Evolutionary conservation across 371 early-diverging fungal species (phyloP), one percentile per base, ranked within the genome.

Genomic region (Smittium culicis): DNA sequence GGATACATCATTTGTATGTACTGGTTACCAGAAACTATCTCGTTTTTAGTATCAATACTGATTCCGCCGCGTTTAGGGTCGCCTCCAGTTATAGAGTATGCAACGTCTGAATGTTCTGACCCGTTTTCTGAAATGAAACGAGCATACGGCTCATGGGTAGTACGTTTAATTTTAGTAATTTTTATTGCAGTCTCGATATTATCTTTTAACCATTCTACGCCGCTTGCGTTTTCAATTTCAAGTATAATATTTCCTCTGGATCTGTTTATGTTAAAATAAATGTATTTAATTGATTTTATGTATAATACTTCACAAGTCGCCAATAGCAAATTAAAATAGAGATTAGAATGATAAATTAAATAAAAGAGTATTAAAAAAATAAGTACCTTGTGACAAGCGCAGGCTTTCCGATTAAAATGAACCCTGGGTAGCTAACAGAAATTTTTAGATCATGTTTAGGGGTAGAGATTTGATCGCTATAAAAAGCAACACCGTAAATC

Each of bases 11-110:
- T n/a, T n/a, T n/a, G n/a, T n/a, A n/a, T n/a, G n/a, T n/a, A n/a
- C n/a, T n/a, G n/a, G n/a, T n/a, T n/a, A n/a, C n/a, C n/a, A n/a
- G n/a, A n/a, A n/a, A n/a, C n/a, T n/a, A n/a, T n/a, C 60, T 75
- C 75, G 20, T 67, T 67, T n/a, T 67, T 56, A 28, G 75, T 75
- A 24, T 71, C 75, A 1, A 75, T 60, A 0, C 75, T 71, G 45
- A 75, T 31, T 2, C 75, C 75, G 29, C 75, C 75, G 57, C 74
- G 70, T 64, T 74, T 69, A 0, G 75, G 75, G 56, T 70, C 72
- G 8, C 75, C 75, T 5, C 75, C 75, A 28, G 75, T 75, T 25
- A 75, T 70, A 29, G 66, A 69, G 31, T 71, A 58, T 17, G 74
- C 69, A 0, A 55, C 45, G 24, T 68, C 45, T 35, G 54, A 20